phyloP scores from a whole-genome alignment of 2,329 filamentous ascomycete species.

The Diaporthe batatas region DNA sequence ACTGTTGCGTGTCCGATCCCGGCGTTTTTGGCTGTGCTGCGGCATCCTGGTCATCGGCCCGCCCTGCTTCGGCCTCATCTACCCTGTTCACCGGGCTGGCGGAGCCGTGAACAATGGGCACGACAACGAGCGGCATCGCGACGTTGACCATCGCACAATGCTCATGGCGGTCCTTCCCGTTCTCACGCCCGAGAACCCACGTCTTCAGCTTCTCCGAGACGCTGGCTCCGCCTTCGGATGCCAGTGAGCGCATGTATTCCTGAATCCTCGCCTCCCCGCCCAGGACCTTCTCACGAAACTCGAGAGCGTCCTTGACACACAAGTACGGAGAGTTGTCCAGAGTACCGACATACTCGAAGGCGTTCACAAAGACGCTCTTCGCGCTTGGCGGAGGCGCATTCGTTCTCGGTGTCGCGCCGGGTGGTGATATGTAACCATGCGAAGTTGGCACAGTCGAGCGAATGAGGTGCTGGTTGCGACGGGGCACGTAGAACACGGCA shows the following conservation, averaged over 20 bases:
- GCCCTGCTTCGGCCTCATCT: background rate
- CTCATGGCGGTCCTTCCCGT: conserved; percentile 65
- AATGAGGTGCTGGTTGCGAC: conserved; percentile 81
- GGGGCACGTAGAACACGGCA: conserved; percentile 83
- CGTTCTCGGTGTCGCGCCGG: conserved; percentile 47
- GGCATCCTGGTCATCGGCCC: conserved; percentile 24
- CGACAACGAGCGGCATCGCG: conserved; percentile 72
- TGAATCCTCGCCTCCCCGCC: conserved; percentile 81
- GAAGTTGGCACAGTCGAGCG: conserved; percentile 83
- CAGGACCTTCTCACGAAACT: conserved; percentile 76
- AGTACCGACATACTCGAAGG: conserved; percentile 85
- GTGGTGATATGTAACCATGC: conserved; percentile 76
- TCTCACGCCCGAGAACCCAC: conserved; percentile 76
- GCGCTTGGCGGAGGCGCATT: conserved; percentile 58
- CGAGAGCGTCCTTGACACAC: conserved; percentile 78
- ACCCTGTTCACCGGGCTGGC: background rate
- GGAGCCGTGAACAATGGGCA: conserved; percentile 32
- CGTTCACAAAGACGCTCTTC: conserved; percentile 73
- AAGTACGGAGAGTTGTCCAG: conserved; percentile 79
- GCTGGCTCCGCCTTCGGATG: conserved; percentile 71
- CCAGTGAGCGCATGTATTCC: conserved; percentile 73
- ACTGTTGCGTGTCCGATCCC: conserved; percentile 6
- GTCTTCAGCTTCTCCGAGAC: conserved; percentile 77
- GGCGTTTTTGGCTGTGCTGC: background rate
- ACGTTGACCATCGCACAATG: conserved; percentile 81